A percentile compares a stretch with the other conserved stretches of the same genome.
Conservation (phyloP, 1,284 basidiomycete species). For the Melampsora larici-populina region DNA sequence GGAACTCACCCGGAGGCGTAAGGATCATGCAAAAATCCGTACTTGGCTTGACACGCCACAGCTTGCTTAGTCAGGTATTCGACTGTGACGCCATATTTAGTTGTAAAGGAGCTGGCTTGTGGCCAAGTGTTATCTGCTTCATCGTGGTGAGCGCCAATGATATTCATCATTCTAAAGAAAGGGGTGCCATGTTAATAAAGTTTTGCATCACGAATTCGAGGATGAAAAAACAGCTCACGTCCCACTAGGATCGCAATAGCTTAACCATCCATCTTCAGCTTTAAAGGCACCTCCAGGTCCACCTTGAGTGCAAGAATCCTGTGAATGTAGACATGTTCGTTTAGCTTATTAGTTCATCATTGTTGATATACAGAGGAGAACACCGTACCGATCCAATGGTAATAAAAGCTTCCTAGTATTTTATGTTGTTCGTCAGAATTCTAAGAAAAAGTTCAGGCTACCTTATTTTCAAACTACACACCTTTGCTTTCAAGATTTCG, state of each 20-base stretch:
- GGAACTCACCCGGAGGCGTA: slow-evolving; percentile 3
- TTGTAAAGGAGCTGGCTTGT: slow-evolving; percentile 2
- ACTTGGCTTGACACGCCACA: slow-evolving; percentile 21
- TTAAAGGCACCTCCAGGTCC: slow-evolving; percentile 39
- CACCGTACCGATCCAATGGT: slow-evolving; percentile 16
- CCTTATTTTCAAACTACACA: background rate
- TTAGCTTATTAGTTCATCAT: background rate
- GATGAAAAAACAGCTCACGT: background rate
- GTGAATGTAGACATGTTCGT: background rate
- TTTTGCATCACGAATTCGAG: background rate
- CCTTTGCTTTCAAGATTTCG: background rate
- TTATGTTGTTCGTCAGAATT: background rate
- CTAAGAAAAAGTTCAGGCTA: background rate
- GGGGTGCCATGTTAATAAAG: background rate
- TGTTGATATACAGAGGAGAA: background rate
- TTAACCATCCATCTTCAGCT: slow-evolving; percentile 39
- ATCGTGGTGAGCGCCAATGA: slow-evolving; percentile 12
- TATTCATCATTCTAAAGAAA: slow-evolving; percentile 11
- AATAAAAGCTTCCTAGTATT: slow-evolving; percentile 24
- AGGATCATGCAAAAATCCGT: slow-evolving; percentile 29
- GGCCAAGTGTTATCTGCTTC: slow-evolving; percentile 25
- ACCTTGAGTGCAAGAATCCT: slow-evolving; percentile 30
- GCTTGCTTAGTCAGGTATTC: slow-evolving; percentile 38
- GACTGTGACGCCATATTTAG: slow-evolving; percentile 26
- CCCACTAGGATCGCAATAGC: slow-evolving; percentile 15